Conservation (phyloP, 2,329 filamentous ascomycete species). For the Scytalidium lignicola region DNA sequence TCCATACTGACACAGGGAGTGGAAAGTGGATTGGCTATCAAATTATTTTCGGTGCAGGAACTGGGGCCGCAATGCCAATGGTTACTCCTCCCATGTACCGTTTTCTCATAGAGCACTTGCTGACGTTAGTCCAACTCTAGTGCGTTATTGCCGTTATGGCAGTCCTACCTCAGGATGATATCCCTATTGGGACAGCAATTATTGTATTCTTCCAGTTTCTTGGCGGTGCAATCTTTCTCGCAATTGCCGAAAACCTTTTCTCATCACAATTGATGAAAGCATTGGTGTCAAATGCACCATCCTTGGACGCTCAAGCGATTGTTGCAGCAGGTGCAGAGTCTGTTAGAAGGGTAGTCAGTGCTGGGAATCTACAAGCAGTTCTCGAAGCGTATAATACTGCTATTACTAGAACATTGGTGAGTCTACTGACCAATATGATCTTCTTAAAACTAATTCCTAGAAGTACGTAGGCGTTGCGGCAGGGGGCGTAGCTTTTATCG, state of each 20-base stretch:
- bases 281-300: conserved; percentile 26
- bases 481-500: conserved; percentile 7
- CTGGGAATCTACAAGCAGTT: conserved; percentile 3
- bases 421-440: conserved; percentile 27
- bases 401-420: conserved; percentile 20
- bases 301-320: conserved; percentile 25
- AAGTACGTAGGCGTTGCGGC: conserved; percentile 10
- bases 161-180: conserved; percentile 43
- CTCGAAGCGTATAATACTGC: conserved; percentile 13
- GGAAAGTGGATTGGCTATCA: conserved; percentile 15
- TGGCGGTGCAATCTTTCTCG: conserved; percentile 51
- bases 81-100: conserved; percentile 4
- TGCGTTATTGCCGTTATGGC: conserved; percentile 43
- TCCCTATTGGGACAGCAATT: conserved; percentile 47
- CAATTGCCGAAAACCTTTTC: conserved; percentile 47
- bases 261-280: conserved; percentile 10
- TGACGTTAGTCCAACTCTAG: conserved; percentile 20
- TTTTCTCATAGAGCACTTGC: background rate
- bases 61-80: conserved; percentile 18
- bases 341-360: conserved; percentile 22
- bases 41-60: conserved; percentile 47
- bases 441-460: conserved; percentile 19
- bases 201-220: conserved; percentile 53
- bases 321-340: conserved; percentile 36
- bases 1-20: conserved; percentile 8